Base-by-base conservation (phyloP, 2,329 filamentous ascomycete genomes). In the Eutypa lata region DNA sequence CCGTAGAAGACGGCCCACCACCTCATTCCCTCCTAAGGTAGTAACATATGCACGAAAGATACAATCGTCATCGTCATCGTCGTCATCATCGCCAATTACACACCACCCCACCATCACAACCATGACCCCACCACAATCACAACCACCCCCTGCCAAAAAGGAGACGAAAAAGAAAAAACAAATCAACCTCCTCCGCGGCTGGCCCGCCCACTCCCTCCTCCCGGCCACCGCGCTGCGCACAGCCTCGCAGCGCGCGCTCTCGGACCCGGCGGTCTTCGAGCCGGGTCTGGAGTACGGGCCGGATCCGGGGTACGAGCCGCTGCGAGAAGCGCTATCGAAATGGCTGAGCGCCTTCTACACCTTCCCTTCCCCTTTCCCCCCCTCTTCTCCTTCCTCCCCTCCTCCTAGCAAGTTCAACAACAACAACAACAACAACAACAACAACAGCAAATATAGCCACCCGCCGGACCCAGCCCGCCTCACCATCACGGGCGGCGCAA, bases 401-500 rank as follows among this genome's bases (percentile, higher is more conserved):
- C 14, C 7, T 35, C n/a, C 64, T 63, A 3, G 51, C 54, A 8
- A 51, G 51, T 14, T 56, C 68, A 7, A 67, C 72, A 82, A 37
- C 59, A 68, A 21, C 26, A 38, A 26, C 19, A 5, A n/a, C 4
- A 28, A 19, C 21, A 7, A 42, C 28, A 10, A 33, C 45, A 33
- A 28, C 60, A 53, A 48, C 7, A 48, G 55, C 19, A 60, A 24
- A 21, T 28, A 45, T 21, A 28, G 21, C 42, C 42, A 45, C 42
- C 11, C 42, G 22, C 42, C 68, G 6, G 76, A 77, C 14, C 64
- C 78, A 3, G 76, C 83, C 2, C 80, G 90, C 31, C 87, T 96
- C 50, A 89, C 86, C 65, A 87, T 96, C 66, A 90, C 89, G 0
- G 91, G 91, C 44, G 92, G 92, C 16, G 92, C 92, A 3, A 90